phyloP scores from a whole-genome alignment of 1,284 basidiomycete species.

The Ceratobasidium sp. region DNA sequence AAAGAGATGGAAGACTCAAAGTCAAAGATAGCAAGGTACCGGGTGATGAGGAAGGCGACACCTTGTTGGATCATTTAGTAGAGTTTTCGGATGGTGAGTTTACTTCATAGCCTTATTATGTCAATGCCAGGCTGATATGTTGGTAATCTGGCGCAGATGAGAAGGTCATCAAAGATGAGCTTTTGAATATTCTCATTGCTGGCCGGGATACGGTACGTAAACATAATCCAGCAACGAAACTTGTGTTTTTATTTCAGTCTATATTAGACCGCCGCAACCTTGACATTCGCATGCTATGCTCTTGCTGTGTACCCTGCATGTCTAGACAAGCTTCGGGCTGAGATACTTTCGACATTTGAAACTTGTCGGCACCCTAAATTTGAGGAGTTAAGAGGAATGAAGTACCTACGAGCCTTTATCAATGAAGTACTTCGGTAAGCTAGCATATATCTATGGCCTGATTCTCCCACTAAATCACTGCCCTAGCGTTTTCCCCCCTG shows the following conservation, averaged over 20 bases:
- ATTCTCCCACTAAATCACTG: background rate
- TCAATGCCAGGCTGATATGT: conserved; percentile 60
- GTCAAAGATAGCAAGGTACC: conserved; percentile 50
- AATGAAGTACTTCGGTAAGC: conserved; percentile 71
- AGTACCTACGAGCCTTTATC: conserved; percentile 79
- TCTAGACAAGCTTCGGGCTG: conserved; percentile 67
- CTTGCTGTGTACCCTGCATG: conserved; percentile 73
- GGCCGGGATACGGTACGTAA: conserved; percentile 76
- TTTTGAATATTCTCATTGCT: conserved; percentile 80
- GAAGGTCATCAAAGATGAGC: conserved; percentile 72
- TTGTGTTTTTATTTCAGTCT: conserved; percentile 37
- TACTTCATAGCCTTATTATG: conserved; percentile 3
- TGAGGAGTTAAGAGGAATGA: conserved; percentile 69
- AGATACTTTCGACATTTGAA: conserved; percentile 71
- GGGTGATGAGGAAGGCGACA: conserved; percentile 65
- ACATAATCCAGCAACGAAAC: background rate
- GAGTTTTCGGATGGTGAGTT: conserved; percentile 51
- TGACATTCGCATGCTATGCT: conserved; percentile 76
- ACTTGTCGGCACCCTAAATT: conserved; percentile 65
- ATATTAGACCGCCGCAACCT: conserved; percentile 60
- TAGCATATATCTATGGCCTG: conserved; percentile 42
- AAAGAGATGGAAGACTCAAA: conserved; percentile 59
- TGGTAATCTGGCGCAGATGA: conserved; percentile 52
- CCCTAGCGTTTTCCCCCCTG: conserved; percentile 74
- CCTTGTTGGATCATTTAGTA: conserved; percentile 75